phyloP scores from a whole-genome alignment of 257 asterid species.

The Cinchona pubescens region DNA sequence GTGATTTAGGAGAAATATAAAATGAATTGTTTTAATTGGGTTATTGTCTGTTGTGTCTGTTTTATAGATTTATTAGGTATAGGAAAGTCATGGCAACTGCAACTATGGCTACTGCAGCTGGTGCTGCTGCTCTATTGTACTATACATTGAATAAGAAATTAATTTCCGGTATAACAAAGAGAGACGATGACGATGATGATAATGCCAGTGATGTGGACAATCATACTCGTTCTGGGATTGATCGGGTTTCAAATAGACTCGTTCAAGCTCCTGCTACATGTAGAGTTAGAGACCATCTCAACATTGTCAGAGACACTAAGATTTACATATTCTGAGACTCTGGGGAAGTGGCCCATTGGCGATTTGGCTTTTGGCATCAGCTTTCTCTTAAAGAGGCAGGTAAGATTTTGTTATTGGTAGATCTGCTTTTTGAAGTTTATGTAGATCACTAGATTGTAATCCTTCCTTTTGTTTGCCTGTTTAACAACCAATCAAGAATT shows the following conservation, averaged over 20 bases:
- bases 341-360: constrained; percentile 99
- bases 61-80: constrained; percentile 36
- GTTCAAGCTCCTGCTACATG: constrained; percentile 99
- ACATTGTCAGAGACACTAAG: constrained; percentile 95
- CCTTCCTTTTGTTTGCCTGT: background rate
- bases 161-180: constrained; percentile 39
- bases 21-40: background rate
- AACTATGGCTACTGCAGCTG: constrained; percentile 99
- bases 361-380: constrained; percentile 98
- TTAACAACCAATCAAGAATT: background rate
- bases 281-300: constrained; percentile 90
- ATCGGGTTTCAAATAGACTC: constrained; percentile 78
- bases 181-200: constrained; percentile 67
- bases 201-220: constrained; percentile 39
- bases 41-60: constrained; percentile 4
- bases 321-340: constrained; percentile 91
- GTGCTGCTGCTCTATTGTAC: constrained; percentile 97
- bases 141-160: constrained; percentile 75
- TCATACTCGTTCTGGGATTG: constrained; percentile 53
- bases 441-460: no score
- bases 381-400: constrained; percentile 95
- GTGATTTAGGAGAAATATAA: background rate
- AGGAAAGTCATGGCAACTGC: constrained; percentile 87
- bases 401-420: no score
- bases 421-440: no score